Base-by-base conservation (phyloP, 1,139 yeast species). In the Hemisphaericaspora xylanilytica region DNA sequence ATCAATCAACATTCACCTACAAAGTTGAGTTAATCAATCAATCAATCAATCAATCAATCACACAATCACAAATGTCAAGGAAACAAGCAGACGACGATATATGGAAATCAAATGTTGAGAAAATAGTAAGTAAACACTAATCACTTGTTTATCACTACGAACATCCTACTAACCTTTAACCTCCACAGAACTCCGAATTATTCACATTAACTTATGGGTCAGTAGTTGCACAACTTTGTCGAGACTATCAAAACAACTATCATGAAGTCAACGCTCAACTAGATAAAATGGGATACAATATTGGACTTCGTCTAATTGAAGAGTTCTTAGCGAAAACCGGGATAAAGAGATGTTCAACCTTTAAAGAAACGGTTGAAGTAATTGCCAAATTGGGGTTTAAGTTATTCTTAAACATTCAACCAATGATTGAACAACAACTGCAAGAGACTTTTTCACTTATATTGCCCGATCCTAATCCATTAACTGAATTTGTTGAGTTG, bases 151-250 rank as follows among this genome's bases (percentile, higher is more conserved):
- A n/a, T n/a, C n/a, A n/a, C n/a, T n/a, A n/a, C 20, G n/a, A 12
- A 31, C 12, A 11, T n/a, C 21, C 7, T 41, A 49, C 51, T 51
- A 47, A 47, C 50, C 15, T 13, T 17, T 24, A 25, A 12, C 17
- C 41, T 9, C 12, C 35, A 22, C 40, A 76, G 84, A 90, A 90
- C 58, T 85, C 96, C 3, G 99, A 94, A 62, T 73, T 92, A 38
- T 86, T 92, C 63, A 88, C 96, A 14, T 67, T 92, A 42, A 90
- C 97, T 1, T 92, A 92, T 56, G 99, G 99, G 10, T 83, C 96
- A 2, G 78, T 94, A 33, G 98, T 92, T 36, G 80, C 95, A n/a
- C 97, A 92, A 57, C 67, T 92, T 39, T 89, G 96, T 56, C 79
- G 82, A 44, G 98, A 92, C 56, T 82, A 78, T 58, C 76, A 81